Conservation (phyloP, 2,329 filamentous ascomycete species). For the Rosellinia necatrix region DNA sequence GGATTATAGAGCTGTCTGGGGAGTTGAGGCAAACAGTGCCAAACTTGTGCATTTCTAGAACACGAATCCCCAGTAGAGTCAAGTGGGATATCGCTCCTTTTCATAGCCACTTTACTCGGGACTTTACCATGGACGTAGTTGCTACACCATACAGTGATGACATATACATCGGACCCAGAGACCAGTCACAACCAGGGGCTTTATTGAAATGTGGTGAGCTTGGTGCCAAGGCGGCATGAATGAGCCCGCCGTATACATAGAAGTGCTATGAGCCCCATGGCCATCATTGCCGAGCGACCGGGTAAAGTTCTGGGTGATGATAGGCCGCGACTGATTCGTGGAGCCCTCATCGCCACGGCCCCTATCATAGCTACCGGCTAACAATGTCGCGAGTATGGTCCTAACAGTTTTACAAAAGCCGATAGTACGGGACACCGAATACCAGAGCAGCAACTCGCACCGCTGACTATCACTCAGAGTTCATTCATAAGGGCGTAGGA, state of each 20-base stretch:
- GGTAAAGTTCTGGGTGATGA: slow-evolving; percentile 9
- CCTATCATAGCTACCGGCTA: not conserved
- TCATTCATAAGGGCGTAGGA: no score
- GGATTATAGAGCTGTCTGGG: not conserved
- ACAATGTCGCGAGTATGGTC: not conserved
- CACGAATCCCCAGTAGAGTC: not conserved
- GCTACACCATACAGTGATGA: not conserved
- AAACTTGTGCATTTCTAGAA: not conserved
- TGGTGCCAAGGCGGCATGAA: slow-evolving; percentile 18
- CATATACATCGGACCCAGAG: not conserved
- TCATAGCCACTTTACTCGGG: not conserved
- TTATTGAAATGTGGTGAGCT: not conserved
- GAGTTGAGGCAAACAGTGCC: not conserved
- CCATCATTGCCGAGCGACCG: slow-evolving; percentile 11
- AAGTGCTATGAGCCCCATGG: not conserved
- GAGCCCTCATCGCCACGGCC: not conserved
- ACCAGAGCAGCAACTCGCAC: no score
- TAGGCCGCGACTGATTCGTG: not conserved
- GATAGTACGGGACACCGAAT: no score
- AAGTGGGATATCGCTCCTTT: not conserved
- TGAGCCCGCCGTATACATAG: slow-evolving; percentile 3
- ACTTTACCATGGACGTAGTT: not conserved
- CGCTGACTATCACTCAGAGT: no score
- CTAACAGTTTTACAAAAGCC: no score
- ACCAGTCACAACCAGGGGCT: slow-evolving; percentile 1